These are phyloP conservation scores for Dentipellis fragilis DNA, from an alignment of 768 basidiomycete species.

Conservation along the genomic window DNA sequence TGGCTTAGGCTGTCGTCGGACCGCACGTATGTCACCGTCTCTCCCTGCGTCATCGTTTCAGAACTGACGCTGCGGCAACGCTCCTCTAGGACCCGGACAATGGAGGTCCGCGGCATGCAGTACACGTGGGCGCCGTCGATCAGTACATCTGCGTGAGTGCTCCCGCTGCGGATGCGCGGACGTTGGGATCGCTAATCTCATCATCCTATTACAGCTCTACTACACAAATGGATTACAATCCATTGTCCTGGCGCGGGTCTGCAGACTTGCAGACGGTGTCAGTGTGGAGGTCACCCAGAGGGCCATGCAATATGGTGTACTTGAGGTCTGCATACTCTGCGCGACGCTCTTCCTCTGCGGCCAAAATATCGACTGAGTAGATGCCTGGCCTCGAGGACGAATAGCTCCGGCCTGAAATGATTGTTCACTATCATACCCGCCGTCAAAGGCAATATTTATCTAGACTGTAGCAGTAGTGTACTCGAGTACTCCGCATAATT, in stretches of 20 bases:
- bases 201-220: conserved; percentile 2
- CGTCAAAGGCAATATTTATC: too few relatives aligned
- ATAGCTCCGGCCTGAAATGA: too few relatives aligned
- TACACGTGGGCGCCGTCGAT: conserved; percentile 12
- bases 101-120: conserved; percentile 11
- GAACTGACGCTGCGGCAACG: not conserved
- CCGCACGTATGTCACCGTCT: conserved; percentile 6
- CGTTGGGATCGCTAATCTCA: not conserved
- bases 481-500: too few relatives aligned
- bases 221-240: conserved; percentile 1
- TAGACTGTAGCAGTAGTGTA: too few relatives aligned
- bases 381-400: too few relatives aligned
- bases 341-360: conserved; percentile 15
- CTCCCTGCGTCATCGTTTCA: not conserved
- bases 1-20: conserved; percentile 10
- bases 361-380: conserved; percentile 6
- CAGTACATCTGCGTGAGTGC: conserved; percentile 9
- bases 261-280: conserved; percentile 6
- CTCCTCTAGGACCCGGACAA: conserved; percentile 5
- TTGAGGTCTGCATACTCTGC: conserved; percentile 11
- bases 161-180: not conserved
- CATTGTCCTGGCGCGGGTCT: conserved; percentile 6
- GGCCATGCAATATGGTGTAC: conserved; percentile 10
- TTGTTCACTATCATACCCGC: not conserved
- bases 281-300: conserved; percentile 9